phyloP scores from a whole-genome alignment of 805 yeast species.

The Ogataea chonburiensis region DNA sequence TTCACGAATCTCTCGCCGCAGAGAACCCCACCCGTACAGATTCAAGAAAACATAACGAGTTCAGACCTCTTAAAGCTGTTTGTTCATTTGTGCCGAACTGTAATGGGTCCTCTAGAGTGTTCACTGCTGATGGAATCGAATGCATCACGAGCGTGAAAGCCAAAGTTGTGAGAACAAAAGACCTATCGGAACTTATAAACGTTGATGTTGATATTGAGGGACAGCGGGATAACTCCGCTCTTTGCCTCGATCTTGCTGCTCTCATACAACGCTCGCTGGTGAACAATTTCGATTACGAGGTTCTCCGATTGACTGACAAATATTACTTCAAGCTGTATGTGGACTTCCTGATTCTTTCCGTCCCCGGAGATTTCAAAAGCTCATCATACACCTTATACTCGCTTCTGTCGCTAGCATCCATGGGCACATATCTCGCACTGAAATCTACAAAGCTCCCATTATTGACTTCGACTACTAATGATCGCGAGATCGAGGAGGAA shows the following conservation, averaged over 20 bases:
- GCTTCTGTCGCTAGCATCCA: constrained; percentile 60
- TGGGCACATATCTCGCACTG: constrained; percentile 79
- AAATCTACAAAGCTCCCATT: constrained; percentile 75
- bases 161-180: constrained; percentile 55
- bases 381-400: constrained; percentile 71
- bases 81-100: constrained; percentile 81
- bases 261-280: constrained; percentile 53
- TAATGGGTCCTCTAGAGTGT: constrained; percentile 88
- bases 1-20: constrained; percentile 71
- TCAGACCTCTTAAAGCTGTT: constrained; percentile 82
- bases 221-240: constrained; percentile 72
- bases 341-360: constrained; percentile 77
- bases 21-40: constrained; percentile 71
- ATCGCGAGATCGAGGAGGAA: constrained; percentile 71
- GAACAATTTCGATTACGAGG: constrained; percentile 50
- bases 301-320: constrained; percentile 63
- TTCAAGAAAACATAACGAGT: constrained; percentile 70
- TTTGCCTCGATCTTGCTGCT: constrained; percentile 62
- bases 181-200: constrained; percentile 52
- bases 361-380: constrained; percentile 37
- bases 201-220: constrained; percentile 84
- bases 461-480: constrained; percentile 65
- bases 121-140: constrained; percentile 88
- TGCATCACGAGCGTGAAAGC: constrained; percentile 90
- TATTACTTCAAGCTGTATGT: constrained; percentile 76